These are phyloP conservation scores for Sesbania bispinosa DNA, from an alignment of 306 rosid genomes.

Conservation along the genomic window DNA sequence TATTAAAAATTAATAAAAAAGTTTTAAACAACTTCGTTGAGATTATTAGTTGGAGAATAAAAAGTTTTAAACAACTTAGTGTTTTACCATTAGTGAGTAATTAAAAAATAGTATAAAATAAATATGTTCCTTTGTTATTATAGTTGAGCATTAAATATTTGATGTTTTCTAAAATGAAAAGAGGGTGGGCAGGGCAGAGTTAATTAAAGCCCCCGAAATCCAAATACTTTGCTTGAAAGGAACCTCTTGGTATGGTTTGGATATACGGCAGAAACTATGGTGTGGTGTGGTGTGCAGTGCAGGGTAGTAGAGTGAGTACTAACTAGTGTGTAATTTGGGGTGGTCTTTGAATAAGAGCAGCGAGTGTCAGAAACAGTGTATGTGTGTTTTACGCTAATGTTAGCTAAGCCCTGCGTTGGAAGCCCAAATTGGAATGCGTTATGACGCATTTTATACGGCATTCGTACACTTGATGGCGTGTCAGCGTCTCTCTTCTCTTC, in stretches of 20 bases:
- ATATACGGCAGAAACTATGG: not conserved
- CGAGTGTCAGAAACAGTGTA: conserved; percentile 19
- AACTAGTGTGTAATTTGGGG: conserved; percentile 1
- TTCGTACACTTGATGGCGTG: conserved; percentile 36
- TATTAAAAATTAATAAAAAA: too few relatives aligned
- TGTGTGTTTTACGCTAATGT: conserved; percentile 10
- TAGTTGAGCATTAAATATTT: not conserved
- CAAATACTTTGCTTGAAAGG: conserved; percentile 48
- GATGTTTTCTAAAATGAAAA: not conserved
- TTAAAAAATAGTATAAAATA: too few relatives aligned
- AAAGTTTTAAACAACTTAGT: too few relatives aligned
- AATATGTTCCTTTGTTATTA: too few relatives aligned
- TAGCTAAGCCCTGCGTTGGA: not conserved
- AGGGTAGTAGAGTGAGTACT: not conserved
- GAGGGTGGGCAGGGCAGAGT: not conserved
- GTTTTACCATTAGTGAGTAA: too few relatives aligned
- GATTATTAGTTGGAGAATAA: too few relatives aligned
- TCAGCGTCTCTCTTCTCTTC: not conserved
- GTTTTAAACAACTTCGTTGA: too few relatives aligned
- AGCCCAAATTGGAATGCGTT: conserved; percentile 27
- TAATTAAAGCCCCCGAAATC: conserved; percentile 25
- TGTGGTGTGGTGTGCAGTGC: too few relatives aligned
- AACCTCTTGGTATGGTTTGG: conserved; percentile 20
- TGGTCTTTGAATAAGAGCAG: not conserved
- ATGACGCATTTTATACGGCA: conserved; percentile 53